Conservation (phyloP, 768 basidiomycete genomes). For the Collybia sp. region DNA sequence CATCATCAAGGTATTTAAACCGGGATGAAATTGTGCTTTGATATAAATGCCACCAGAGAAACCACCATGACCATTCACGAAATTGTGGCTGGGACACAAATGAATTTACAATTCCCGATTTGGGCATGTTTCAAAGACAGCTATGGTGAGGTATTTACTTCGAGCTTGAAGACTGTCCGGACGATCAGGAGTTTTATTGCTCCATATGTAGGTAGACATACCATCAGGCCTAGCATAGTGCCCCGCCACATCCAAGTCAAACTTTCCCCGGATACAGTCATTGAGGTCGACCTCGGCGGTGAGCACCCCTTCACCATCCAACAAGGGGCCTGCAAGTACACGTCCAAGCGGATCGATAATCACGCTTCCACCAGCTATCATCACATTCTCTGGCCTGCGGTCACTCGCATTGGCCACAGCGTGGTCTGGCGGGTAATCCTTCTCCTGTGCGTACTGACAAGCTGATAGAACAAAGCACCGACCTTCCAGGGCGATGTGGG, state of each 20-base stretch:
- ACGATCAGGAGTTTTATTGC: too few species aligned
- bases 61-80: too few species aligned
- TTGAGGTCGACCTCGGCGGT: constrained; percentile 57
- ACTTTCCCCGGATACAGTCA: constrained; percentile 52
- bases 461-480: constrained; percentile 66
- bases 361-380: constrained; percentile 59
- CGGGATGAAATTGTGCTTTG: too few species aligned
- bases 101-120: too few species aligned
- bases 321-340: constrained; percentile 56
- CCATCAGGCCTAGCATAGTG: constrained; percentile 59
- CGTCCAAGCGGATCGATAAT: constrained; percentile 56
- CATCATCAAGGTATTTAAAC: too few species aligned
- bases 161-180: background rate
- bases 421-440: constrained; percentile 47
- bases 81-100: too few species aligned
- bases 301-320: constrained; percentile 46
- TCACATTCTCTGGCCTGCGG: constrained; percentile 40
- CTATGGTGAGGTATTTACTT: background rate
- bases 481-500: constrained; percentile 63
- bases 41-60: too few species aligned
- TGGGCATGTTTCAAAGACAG: too few species aligned
- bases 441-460: constrained; percentile 52
- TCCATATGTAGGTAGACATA: constrained; percentile 19
- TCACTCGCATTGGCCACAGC: constrained; percentile 31
- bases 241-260: constrained; percentile 57